phyloP scores from a whole-genome alignment of 75 land plant species.

The Chamaecyparis obtusa region DNA sequence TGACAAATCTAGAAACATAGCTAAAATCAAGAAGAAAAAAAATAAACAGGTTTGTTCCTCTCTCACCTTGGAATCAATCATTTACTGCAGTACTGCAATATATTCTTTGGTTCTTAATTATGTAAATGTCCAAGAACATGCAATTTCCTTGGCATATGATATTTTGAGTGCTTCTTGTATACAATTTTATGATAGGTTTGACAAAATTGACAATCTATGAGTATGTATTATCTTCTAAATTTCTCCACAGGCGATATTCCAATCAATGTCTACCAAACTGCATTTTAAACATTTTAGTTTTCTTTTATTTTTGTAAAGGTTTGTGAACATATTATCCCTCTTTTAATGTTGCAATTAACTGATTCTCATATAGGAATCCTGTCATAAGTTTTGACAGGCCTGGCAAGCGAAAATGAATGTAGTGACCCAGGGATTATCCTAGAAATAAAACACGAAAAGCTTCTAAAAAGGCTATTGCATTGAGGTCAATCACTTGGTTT shows the following conservation, averaged over 20 bases:
- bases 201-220: too few species aligned
- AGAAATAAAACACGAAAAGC: too few species aligned
- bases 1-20: constrained; percentile 7
- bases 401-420: background rate
- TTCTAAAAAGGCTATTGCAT: background rate
- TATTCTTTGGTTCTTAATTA: background rate
- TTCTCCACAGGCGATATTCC: too few species aligned
- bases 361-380: background rate
- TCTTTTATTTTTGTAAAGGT: too few species aligned
- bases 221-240: too few species aligned
- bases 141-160: background rate
- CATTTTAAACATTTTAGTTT: too few species aligned
- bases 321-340: too few species aligned
- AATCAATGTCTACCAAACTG: too few species aligned
- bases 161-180: background rate
- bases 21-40: constrained; percentile 53
- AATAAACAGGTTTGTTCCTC: constrained; percentile 45
- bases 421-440: background rate
- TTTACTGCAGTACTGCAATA: background rate
- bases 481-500: background rate
- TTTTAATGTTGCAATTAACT: background rate
- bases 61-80: background rate
- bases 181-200: too few species aligned
- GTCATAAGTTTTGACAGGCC: too few species aligned
- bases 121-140: background rate